Evolutionary conservation across 2,329 filamentous ascomycete species (phyloP), one percentile per base, ranked within the genome.

Genomic region (Trichoderma atrobrunneum): DNA sequence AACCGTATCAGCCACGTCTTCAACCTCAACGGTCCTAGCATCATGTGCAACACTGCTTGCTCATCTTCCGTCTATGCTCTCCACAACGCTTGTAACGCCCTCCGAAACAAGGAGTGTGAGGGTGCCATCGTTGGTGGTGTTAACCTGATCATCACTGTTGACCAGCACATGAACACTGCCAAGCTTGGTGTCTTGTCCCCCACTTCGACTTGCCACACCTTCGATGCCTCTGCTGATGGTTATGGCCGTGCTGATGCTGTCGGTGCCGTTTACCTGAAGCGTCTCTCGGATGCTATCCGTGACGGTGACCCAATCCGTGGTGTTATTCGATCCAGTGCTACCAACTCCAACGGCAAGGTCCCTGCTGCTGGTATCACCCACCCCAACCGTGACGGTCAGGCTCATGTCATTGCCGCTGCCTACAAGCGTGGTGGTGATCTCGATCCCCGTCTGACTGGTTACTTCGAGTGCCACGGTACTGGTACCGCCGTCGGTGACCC

Each of bases 401-500:
- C 79, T 0, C 77, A 76, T 14, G 82, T 85, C 66, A 87, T 87
- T 61, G 74, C 28, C 24, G 21, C 21, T 16, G 69, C 69, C 10
- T 71, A 71, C 32, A 39, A 43, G 14, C 39, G 67, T 28, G 72
- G 70, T 24, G 75, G 72, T 3, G 64, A 72, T 32, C 72, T 76
- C 1, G 72, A 75, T 26, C 74, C 74, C 24, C 43, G 62, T 1
- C 39, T 72, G 30, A 78, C 76, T 1, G 74, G 62, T 30, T 76
- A 76, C 57, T 72, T 80, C 10, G 86, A 89, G 75, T 83, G 82
- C 16, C 87, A 89, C 75, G 86, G 86, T 18, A 87, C 87, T 0
- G 86, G 86, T 10, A 89, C 87, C 14, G 79, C 80, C 26, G 83
- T 84, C 2, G 87, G 87, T 3, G 87, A 89, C 72, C 85, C 86